A percentile compares a stretch with the other conserved stretches of the same genome.
Evolutionary conservation across 139 green algal species (phyloP).

Genomic region (Pleodorina starrii): DNA sequence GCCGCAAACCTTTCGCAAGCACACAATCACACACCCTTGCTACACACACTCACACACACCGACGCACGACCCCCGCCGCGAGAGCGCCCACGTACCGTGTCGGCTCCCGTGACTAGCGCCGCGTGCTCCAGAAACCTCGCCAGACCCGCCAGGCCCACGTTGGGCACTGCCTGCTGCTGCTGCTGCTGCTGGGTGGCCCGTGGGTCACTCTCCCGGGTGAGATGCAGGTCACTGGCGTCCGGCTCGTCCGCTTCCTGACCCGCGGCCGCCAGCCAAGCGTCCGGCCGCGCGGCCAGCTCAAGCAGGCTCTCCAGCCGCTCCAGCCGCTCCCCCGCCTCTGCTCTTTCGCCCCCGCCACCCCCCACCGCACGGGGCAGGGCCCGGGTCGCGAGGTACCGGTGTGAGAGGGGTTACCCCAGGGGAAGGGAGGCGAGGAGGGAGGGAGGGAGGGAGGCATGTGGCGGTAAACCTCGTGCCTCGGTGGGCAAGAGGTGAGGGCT

Average conservation of each 20-base stretch:
- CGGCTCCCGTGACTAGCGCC: not conserved
- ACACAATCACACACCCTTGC: not conserved
- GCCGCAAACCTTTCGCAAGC: not conserved
- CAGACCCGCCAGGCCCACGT: not conserved
- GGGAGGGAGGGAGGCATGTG: no score
- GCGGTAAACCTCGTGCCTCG: no score
- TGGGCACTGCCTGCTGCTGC: not conserved
- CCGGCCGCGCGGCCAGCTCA: not conserved
- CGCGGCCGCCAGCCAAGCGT: not conserved
- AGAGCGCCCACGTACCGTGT: not conserved
- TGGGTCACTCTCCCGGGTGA: no score
- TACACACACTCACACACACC: not conserved
- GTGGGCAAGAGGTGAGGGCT: no score
- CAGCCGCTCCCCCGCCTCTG: not conserved
- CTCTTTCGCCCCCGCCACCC: no score
- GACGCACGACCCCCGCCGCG: no score
- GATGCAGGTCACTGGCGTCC: no score
- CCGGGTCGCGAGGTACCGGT: no score
- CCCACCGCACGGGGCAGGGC: no score
- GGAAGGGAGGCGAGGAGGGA: no score
- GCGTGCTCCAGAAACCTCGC: conserved; percentile 28
- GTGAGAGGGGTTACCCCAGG: no score
- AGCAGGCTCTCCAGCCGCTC: not conserved
- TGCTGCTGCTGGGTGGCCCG: no score
- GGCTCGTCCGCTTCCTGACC: not conserved